These are phyloP conservation scores for Flammula alnicola DNA, from an alignment of 1,284 basidiomycete genomes.

Conservation along the genomic window DNA sequence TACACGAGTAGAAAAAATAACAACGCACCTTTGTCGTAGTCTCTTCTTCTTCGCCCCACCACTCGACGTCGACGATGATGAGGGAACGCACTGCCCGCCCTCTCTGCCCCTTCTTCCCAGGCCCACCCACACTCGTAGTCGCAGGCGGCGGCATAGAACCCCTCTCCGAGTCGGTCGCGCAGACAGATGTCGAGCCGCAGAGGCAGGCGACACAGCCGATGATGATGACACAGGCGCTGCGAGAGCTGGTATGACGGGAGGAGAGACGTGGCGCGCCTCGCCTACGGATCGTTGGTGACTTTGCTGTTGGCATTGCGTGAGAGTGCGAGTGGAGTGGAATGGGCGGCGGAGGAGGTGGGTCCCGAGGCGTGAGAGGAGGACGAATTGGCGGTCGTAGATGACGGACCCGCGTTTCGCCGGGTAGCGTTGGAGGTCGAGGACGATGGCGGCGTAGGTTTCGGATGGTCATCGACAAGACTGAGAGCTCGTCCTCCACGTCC, in stretches of 20 bases:
- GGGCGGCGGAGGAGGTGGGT: conserved; percentile 3
- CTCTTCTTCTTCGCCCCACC: conserved; percentile 49
- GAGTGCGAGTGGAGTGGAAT: conserved; percentile 9
- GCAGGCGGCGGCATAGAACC: conserved; percentile 64
- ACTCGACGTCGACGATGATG: conserved; percentile 15
- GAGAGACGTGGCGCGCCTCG: conserved; percentile 19
- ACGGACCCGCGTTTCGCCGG: conserved; percentile 17
- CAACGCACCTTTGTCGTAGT: conserved; percentile 45
- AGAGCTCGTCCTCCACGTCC: conserved; percentile 77
- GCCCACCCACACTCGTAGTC: conserved; percentile 30
- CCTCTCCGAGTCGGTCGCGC: conserved; percentile 44
- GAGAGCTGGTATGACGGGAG: conserved; percentile 15
- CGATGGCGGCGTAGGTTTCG: conserved; percentile 18
- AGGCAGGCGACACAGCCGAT: conserved; percentile 25
- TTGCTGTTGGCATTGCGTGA: conserved; percentile 14
- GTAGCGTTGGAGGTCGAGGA: conserved; percentile 14
- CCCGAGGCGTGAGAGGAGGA: conserved; percentile 22
- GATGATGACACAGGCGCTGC: conserved; percentile 18
- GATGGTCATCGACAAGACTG: conserved; percentile 63
- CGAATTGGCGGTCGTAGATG: conserved; percentile 6
- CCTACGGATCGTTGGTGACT: conserved; percentile 15
- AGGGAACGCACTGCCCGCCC: conserved; percentile 23
- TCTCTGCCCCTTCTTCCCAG: conserved; percentile 30
- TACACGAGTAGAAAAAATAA: conserved; percentile 7
- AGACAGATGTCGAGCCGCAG: conserved; percentile 30